Percentiles rank a stretch among this genome's conserved stretches.
phyloP scores from a whole-genome alignment of 768 basidiomycete genomes.

The Macrolepiota albuminosa region DNA sequence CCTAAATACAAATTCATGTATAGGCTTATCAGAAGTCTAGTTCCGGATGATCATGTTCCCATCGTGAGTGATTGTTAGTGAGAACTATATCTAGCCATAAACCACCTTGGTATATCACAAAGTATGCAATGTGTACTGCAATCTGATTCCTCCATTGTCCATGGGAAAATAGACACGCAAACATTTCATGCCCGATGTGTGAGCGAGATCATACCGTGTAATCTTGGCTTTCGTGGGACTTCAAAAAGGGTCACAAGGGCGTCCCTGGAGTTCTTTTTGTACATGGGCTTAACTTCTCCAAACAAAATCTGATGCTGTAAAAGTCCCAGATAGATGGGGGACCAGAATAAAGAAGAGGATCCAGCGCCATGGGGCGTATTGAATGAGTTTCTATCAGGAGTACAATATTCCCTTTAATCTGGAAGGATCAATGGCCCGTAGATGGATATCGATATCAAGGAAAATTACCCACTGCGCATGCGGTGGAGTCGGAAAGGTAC shows the following conservation, averaged over 20 bases:
- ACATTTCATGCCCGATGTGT: background rate
- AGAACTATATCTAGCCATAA: background rate
- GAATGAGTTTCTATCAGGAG: background rate
- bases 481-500: background rate
- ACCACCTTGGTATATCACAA: background rate
- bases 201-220: background rate
- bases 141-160: background rate
- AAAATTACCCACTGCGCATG: background rate
- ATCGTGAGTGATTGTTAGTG: background rate
- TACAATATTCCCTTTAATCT: background rate
- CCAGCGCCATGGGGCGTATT: background rate
- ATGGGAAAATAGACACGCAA: background rate
- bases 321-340: background rate
- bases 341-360: background rate
- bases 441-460: background rate
- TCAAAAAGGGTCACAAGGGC: background rate
- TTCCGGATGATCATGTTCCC: background rate
- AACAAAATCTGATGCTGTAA: background rate
- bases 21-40: background rate
- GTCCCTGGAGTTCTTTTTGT: background rate
- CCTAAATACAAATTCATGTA: background rate
- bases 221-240: background rate
- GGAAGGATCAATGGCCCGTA: background rate
- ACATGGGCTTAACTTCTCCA: background rate
- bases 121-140: background rate